Base-by-base conservation (phyloP, 2,329 filamentous ascomycete genomes). In the Drechslerella dactyloides region DNA sequence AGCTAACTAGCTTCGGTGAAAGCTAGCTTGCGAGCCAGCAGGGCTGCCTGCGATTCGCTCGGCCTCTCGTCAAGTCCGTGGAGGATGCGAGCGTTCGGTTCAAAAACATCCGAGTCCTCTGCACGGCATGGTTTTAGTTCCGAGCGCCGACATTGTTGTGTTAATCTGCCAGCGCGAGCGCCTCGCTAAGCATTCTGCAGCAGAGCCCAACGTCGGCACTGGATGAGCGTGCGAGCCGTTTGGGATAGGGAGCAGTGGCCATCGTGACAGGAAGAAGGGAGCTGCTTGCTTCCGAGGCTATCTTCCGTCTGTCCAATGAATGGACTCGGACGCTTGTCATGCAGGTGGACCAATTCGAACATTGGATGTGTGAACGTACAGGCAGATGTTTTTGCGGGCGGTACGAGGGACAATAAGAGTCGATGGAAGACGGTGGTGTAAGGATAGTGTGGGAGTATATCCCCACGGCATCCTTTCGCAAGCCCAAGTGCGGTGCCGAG, bases 121-220 rank as follows among this genome's bases (percentile, higher is more conserved):
- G n/a, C n/a, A n/a, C n/a, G n/a, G n/a, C n/a, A n/a, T n/a, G n/a
- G n/a, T n/a, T n/a, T 63, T 35, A 51, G 40, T 62, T 69, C 65
- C 65, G 65, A 69, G 59, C 65, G 15, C 65, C 65, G 65, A 69
- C 53, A 50, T 57, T 52, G n/a, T n/a, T 35, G 54, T 50, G 17
- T 35, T 15, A 21, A 30, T 44, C 37, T 24, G n/a, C 40, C 51
- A 24, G 44, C 48, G 23, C 24, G 37, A 33, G 44, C 33, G 35
- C 24, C 21, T 27, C 30, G n/a, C 37, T 24, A 15, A 42, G 37
- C 37, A 15, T 42, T 42, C 27, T 33, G 27, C 27, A 33, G 37
- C 33, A 37, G 33, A 7, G 33, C 33, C 37, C 37, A 42, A 15
- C 37, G 37, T 15, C 37, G 37, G 37, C 2, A 17, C n/a, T 17